Evolutionary conservation across 176 grass and related monocot species (phyloP).

Genomic region (Tillandsia fasciculata): DNA sequence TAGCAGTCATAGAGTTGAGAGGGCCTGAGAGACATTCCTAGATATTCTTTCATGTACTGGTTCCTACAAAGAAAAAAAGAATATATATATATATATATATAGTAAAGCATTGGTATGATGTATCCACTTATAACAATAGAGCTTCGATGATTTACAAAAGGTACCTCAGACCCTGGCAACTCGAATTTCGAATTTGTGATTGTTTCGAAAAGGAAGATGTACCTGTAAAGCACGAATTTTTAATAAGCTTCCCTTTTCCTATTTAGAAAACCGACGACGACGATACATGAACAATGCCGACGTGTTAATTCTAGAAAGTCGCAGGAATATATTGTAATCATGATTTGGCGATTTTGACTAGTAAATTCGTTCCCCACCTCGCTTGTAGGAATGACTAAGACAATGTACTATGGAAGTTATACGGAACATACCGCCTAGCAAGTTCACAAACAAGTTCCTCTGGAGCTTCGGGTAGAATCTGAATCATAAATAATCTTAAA

Average conservation of each 20-base stretch:
- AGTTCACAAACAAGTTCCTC: conserved; percentile 80
- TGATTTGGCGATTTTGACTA: neutral
- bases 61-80: conserved; percentile 43
- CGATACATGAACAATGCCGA: too few relatives aligned
- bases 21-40: conserved; percentile 52
- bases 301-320: too few relatives aligned
- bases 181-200: conserved; percentile 70
- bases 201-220: conserved; percentile 91
- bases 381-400: neutral
- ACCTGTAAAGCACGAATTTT: conserved; percentile 26
- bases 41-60: conserved; percentile 78
- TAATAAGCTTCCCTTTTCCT: neutral
- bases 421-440: conserved; percentile 62
- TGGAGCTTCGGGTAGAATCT: conserved; percentile 89
- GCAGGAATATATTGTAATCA: neutral
- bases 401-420: neutral
- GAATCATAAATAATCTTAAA: neutral
- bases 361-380: neutral
- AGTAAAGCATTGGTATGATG: conserved; percentile 6
- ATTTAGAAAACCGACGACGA: too few relatives aligned
- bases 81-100: neutral
- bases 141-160: neutral
- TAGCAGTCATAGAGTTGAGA: conserved; percentile 36
- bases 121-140: conserved; percentile 9
- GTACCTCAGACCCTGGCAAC: conserved; percentile 58